A percentile compares a stretch with the other conserved stretches of the same genome.
phyloP scores from a whole-genome alignment of 208 protist species.

The Leishmania aethiopica region DNA sequence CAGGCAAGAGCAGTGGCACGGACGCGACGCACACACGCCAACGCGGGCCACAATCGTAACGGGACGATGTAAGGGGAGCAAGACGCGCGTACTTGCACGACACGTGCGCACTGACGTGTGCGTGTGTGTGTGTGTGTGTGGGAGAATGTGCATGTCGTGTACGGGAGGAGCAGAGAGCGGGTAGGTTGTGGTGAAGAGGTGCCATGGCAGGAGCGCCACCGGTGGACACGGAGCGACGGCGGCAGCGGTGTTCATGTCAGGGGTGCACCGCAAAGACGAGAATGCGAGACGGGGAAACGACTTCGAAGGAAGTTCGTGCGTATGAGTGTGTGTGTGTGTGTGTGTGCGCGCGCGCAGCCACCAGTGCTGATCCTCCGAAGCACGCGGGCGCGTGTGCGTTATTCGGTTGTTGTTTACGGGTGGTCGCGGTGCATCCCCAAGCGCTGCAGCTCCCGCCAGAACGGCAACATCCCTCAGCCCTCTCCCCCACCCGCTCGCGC shows the following conservation, averaged over 20 bases:
- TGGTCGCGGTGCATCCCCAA: too few relatives aligned
- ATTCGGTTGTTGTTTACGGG: too few relatives aligned
- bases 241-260: background rate
- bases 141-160: too few relatives aligned
- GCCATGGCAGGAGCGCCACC: background rate
- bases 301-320: background rate
- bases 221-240: background rate
- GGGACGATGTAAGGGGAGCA: background rate
- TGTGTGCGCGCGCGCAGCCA: background rate
- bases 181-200: background rate
- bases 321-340: too few relatives aligned
- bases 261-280: background rate
- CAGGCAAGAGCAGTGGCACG: too few relatives aligned
- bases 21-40: background rate
- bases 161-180: background rate
- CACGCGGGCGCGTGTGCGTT: too few relatives aligned
- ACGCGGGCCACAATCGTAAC: background rate
- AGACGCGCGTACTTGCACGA: background rate
- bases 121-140: too few relatives aligned
- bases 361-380: background rate
- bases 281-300: background rate
- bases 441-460: too few relatives aligned
- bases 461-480: too few relatives aligned
- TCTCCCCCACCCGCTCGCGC: too few relatives aligned
- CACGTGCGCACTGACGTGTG: too few relatives aligned